Conservation (phyloP, 1,139 yeast genomes). For the Hansenula sp. region DNA sequence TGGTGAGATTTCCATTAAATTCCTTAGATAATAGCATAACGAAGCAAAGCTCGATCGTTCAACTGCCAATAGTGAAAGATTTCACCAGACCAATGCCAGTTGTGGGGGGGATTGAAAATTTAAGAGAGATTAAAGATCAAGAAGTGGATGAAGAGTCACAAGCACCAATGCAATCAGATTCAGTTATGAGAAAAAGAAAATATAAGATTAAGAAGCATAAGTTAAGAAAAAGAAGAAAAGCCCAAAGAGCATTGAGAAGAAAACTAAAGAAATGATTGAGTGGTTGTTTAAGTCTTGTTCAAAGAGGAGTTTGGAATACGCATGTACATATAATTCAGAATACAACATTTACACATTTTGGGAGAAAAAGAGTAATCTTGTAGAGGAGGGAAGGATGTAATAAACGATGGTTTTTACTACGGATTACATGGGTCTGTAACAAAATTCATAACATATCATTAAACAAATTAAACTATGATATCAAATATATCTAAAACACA, state of each 20-base stretch:
- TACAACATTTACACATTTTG: conserved; percentile 3
- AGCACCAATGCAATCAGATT: conserved; percentile 40
- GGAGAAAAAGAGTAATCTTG: conserved; percentile 1
- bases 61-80: background rate
- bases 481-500: conserved; percentile 1
- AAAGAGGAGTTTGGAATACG: conserved; percentile 1
- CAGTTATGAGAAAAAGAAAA: conserved; percentile 65
- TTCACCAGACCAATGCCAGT: too few species aligned
- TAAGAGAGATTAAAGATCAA: background rate
- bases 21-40: background rate
- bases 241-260: conserved; percentile 27
- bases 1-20: background rate
- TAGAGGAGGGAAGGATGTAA: too few species aligned
- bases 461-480: background rate
- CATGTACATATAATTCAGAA: conserved; percentile 12
- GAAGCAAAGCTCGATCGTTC: background rate
- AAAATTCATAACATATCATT: background rate
- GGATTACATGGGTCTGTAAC: background rate
- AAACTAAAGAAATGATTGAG: conserved; percentile 23
- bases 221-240: conserved; percentile 65
- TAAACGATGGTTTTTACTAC: too few species aligned
- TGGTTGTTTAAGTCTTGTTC: background rate
- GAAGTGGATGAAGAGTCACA: background rate
- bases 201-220: conserved; percentile 74
- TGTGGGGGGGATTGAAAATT: background rate